Base-by-base conservation (phyloP, 1,284 basidiomycete genomes). In the Puccinia novopanici region DNA sequence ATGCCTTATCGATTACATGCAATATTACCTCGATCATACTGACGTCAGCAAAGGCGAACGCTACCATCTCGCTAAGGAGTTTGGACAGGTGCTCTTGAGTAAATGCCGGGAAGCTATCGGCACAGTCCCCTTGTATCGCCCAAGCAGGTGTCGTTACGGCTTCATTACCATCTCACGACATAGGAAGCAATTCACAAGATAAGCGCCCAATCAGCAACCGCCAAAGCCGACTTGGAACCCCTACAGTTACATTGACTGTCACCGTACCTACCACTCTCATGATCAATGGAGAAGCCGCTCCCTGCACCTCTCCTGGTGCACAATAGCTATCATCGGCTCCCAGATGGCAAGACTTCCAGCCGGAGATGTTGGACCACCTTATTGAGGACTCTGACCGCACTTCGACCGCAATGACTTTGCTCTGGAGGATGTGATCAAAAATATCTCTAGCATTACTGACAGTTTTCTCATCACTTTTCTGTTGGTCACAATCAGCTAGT, bases 41-140 rank as follows among this genome's bases (percentile, higher is more conserved):
- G n/a, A n/a, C n/a, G n/a, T n/a, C n/a, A n/a, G n/a, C n/a, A n/a
- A n/a, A n/a, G n/a, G n/a, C n/a, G n/a, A n/a, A n/a, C n/a, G n/a
- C n/a, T n/a, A n/a, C n/a, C n/a, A n/a, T n/a, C n/a, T n/a, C n/a
- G n/a, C n/a, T n/a, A n/a, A n/a, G n/a, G n/a, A n/a, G n/a, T n/a
- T n/a, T n/a, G n/a, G n/a, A n/a, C n/a, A n/a, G n/a, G n/a, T n/a
- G n/a, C n/a, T n/a, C n/a, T n/a, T n/a, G n/a, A n/a, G n/a, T n/a
- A n/a, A n/a, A n/a, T n/a, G n/a, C n/a, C n/a, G n/a, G n/a, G n/a
- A n/a, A n/a, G n/a, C n/a, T n/a, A n/a, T n/a, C n/a, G n/a, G n/a
- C n/a, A n/a, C n/a, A n/a, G n/a, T 75, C 93, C 96, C 81, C 89
- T 98, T 85, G 89, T 98, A 79, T n/a, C n/a, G n/a, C 52, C 4